Percentiles rank a stretch among this genome's conserved stretches.
These are phyloP conservation scores for Coemansia sp. DNA, from an alignment of 192 early-diverging fungal genomes.

Conservation along the genomic window DNA sequence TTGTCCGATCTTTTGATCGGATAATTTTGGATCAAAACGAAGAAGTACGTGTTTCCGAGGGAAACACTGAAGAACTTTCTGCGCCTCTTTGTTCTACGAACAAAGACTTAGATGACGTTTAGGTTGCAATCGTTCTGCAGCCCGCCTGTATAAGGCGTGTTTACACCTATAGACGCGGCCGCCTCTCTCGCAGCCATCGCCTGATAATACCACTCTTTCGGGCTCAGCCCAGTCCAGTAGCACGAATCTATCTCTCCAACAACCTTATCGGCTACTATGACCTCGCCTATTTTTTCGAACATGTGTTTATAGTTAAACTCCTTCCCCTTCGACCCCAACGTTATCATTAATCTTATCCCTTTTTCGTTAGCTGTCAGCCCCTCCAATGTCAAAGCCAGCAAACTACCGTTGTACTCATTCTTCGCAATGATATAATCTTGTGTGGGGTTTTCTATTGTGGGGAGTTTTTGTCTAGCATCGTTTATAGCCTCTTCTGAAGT, in stretches of 20 bases:
- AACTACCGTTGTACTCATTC: neutral
- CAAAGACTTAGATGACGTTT: no score
- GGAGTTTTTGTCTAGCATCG: conserved; percentile 7
- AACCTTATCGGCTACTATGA: neutral
- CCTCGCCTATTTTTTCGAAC: conserved; percentile 13
- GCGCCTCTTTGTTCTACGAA: no score
- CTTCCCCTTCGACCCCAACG: conserved; percentile 6
- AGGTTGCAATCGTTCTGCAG: conserved; percentile 7
- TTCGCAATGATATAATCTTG: conserved; percentile 13
- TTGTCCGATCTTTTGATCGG: no score
- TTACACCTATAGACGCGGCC: conserved; percentile 12
- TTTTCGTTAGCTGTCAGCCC: conserved; percentile 6
- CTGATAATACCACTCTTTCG: conserved; percentile 14
- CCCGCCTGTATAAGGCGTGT: conserved; percentile 11
- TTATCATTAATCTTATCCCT: conserved; percentile 13
- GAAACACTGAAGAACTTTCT: no score
- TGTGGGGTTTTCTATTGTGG: neutral
- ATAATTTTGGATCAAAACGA: no score
- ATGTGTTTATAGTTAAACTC: conserved; percentile 10
- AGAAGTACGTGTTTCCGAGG: no score
- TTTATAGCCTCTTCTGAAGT: conserved; percentile 3
- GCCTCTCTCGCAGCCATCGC: conserved; percentile 19
- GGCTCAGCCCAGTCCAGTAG: conserved; percentile 7
- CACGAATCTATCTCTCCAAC: conserved; percentile 7
- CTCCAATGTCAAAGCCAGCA: neutral